These are phyloP conservation scores for Fusarium haematococcum DNA, from an alignment of 2,329 filamentous ascomycete species.

Conservation along the genomic window DNA sequence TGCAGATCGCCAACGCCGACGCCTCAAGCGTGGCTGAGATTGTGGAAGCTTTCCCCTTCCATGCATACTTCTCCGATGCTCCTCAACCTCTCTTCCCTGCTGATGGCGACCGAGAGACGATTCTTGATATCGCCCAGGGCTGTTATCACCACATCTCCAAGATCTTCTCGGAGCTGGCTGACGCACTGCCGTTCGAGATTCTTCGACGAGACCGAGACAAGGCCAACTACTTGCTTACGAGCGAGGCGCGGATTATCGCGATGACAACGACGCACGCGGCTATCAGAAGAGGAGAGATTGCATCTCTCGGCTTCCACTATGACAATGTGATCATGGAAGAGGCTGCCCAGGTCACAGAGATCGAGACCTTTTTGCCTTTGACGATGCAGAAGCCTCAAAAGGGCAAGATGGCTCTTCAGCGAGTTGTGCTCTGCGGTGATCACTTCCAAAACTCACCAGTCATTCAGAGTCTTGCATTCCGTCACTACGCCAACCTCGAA, in stretches of 20 bases:
- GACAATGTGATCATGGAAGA: slow-evolving; percentile 99
- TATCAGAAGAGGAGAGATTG: slow-evolving; percentile 92
- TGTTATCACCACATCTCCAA: slow-evolving; percentile 91
- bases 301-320: slow-evolving; percentile 92
- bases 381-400: slow-evolving; percentile 87
- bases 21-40: slow-evolving; percentile 71
- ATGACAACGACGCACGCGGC: slow-evolving; percentile 99
- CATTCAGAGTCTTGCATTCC: slow-evolving; percentile 93
- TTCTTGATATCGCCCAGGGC: slow-evolving; percentile 81
- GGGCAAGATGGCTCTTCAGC: slow-evolving; percentile 80
- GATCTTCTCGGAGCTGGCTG: slow-evolving; percentile 91
- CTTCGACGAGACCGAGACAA: slow-evolving; percentile 89
- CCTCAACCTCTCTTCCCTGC: slow-evolving; percentile 86
- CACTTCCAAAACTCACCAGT: slow-evolving; percentile 97
- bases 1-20: slow-evolving; percentile 65
- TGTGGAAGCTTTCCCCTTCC: slow-evolving; percentile 84
- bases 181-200: slow-evolving; percentile 96
- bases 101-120: slow-evolving; percentile 71
- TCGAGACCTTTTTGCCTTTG: slow-evolving; percentile 95
- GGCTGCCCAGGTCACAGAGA: slow-evolving; percentile 96
- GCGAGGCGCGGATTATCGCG: slow-evolving; percentile 95
- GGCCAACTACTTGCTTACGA: slow-evolving; percentile 93
- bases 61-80: slow-evolving; percentile 86
- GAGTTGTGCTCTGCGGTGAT: slow-evolving; percentile 93
- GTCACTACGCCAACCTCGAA: slow-evolving; percentile 94